Conservation (phyloP, 2,329 filamentous ascomycete species). For the Claviceps cyperi region DNA sequence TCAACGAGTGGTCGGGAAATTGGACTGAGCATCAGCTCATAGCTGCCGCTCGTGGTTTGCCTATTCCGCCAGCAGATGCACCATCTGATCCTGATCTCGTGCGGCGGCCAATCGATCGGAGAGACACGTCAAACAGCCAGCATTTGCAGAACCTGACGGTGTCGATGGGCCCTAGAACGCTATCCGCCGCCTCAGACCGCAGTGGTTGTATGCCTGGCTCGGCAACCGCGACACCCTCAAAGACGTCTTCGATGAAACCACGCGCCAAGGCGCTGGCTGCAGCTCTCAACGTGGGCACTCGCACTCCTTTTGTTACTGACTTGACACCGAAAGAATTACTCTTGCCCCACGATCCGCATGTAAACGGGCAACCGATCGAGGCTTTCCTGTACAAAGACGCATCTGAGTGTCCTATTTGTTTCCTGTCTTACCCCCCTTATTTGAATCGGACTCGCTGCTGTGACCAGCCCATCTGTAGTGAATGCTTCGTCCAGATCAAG, state of each 20-base stretch:
- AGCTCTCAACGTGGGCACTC: slow-evolving; percentile 58
- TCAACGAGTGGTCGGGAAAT: slow-evolving; percentile 74
- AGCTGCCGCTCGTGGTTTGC: slow-evolving; percentile 70
- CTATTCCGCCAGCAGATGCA: slow-evolving; percentile 72
- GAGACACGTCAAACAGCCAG: slow-evolving; percentile 35
- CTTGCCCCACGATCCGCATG: slow-evolving; percentile 67
- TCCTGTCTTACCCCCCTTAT: slow-evolving; percentile 87
- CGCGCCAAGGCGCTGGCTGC: slow-evolving; percentile 82
- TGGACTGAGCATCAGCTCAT: slow-evolving; percentile 97
- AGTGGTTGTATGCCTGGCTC: slow-evolving; percentile 48
- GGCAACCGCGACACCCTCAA: slow-evolving; percentile 18
- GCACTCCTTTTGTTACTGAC: slow-evolving; percentile 58
- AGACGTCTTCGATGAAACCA: slow-evolving; percentile 56
- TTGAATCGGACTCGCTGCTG: slow-evolving; percentile 91
- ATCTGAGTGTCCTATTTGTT: slow-evolving; percentile 87
- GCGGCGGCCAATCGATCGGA: slow-evolving; percentile 26
- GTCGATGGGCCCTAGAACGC: slow-evolving; percentile 61
- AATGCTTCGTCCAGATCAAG: slow-evolving; percentile 98
- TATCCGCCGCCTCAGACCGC: slow-evolving; percentile 64
- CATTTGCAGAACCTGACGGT: slow-evolving; percentile 62
- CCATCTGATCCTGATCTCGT: slow-evolving; percentile 56
- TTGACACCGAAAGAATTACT: slow-evolving; percentile 63
- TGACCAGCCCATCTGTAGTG: slow-evolving; percentile 90
- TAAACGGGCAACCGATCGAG: slow-evolving; percentile 89
- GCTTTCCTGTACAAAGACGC: slow-evolving; percentile 89